These are phyloP conservation scores for Leishmania turanica DNA, from an alignment of 208 protist genomes.

Conservation along the genomic window DNA sequence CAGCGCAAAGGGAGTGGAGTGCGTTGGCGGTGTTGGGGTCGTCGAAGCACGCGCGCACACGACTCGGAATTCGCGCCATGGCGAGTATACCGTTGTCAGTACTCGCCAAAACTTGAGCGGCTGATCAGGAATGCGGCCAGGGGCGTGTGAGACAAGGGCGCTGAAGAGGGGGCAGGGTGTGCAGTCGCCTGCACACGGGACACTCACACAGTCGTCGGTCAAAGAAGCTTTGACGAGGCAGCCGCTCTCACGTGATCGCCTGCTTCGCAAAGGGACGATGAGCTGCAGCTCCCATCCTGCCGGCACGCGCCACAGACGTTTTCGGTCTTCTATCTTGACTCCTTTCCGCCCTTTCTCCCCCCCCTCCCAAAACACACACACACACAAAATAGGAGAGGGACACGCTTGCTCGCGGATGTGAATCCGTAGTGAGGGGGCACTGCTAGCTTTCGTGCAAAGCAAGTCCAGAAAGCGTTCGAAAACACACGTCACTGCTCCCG, in stretches of 20 bases:
- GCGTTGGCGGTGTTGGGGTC: not conserved
- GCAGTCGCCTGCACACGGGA: not conserved
- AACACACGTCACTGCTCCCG: not conserved
- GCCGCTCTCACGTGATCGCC: not conserved
- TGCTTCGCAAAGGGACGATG: not conserved
- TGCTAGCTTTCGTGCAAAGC: not conserved
- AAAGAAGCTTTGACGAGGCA: not conserved
- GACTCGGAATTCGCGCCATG: not conserved
- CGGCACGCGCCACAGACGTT: not conserved
- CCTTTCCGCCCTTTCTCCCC: not conserved
- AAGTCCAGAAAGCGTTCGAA: not conserved
- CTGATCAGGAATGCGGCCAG: not conserved
- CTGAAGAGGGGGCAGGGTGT: not conserved
- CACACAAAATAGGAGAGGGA: not conserved
- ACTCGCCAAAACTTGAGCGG: not conserved
- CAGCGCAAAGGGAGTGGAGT: not conserved
- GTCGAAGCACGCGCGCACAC: not conserved
- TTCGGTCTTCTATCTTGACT: not conserved
- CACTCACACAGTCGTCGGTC: not conserved
- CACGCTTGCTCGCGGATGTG: not conserved
- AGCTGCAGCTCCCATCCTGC: not conserved
- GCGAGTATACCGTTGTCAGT: not conserved
- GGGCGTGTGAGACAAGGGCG: not conserved
- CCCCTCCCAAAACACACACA: too few species aligned
- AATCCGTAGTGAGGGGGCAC: not conserved